Evolutionary conservation across 2,329 filamentous ascomycete genomes (phyloP).

Genomic region (Colletotrichum echinochloae): DNA sequence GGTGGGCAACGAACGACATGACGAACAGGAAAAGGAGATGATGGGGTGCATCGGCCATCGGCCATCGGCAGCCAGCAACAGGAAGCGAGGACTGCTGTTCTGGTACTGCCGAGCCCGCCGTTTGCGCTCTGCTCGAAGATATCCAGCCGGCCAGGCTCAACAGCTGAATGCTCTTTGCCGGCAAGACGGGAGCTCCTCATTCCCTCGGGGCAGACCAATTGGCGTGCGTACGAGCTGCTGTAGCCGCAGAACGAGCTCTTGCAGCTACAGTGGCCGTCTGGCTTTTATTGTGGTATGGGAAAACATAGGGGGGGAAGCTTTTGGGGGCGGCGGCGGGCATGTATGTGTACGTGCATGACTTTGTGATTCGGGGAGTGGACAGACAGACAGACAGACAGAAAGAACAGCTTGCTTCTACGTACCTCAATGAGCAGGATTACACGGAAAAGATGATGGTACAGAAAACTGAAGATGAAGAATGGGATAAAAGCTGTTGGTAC

Average conservation of each 20-base stretch:
- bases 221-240: conserved; percentile 22
- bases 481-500: conserved; percentile 50
- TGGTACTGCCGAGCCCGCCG: neutral
- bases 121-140: conserved; percentile 30
- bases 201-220: conserved; percentile 13
- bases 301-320: conserved; percentile 13
- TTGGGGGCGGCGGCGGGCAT: neutral
- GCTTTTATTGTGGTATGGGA: conserved; percentile 4
- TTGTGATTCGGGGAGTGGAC: neutral
- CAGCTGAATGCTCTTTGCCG: neutral
- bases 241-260: conserved; percentile 5
- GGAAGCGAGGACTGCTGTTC: too few species aligned
- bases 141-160: conserved; percentile 20
- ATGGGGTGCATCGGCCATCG: conserved; percentile 21
- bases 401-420: conserved; percentile 16
- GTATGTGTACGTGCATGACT: neutral
- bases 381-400: conserved; percentile 29
- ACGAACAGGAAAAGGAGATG: conserved; percentile 1
- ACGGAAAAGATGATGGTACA: conserved; percentile 27
- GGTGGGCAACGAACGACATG: conserved; percentile 8
- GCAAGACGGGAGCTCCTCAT: conserved; percentile 5
- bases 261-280: conserved; percentile 6
- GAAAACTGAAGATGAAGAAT: conserved; percentile 52
- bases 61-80: conserved; percentile 10
- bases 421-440: conserved; percentile 39